Evolutionary conservation across 2,329 filamentous ascomycete genomes (phyloP).

Genomic region (Diplodia sapinea): DNA sequence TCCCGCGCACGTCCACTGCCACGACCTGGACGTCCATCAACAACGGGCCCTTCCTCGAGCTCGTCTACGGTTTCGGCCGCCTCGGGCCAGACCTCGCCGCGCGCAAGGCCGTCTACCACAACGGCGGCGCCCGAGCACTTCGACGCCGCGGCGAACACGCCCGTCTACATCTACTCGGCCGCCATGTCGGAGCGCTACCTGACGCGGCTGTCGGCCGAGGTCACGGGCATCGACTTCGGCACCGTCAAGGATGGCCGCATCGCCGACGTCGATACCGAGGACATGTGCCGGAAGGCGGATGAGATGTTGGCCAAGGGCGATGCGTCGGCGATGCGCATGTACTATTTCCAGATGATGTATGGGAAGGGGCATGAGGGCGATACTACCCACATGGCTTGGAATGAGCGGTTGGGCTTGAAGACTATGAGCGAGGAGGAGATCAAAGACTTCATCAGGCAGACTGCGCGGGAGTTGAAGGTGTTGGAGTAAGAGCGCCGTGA

Average conservation of each 20-base stretch:
- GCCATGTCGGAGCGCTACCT: slow-evolving; percentile 7
- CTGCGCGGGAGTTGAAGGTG: neutral
- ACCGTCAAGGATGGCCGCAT: slow-evolving; percentile 3
- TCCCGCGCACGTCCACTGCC: neutral
- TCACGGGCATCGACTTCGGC: neutral
- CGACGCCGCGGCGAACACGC: neutral
- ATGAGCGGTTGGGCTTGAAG: slow-evolving; percentile 1
- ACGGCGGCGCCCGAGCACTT: slow-evolving; percentile 11
- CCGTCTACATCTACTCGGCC: slow-evolving; percentile 8
- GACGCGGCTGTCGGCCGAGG: neutral
- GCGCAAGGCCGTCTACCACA: neutral
- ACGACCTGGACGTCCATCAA: slow-evolving; percentile 12
- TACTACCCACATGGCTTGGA: neutral
- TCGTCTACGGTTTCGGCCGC: neutral
- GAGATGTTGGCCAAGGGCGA: neutral
- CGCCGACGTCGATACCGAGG: neutral
- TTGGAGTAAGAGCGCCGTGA: neutral
- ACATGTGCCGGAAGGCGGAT: neutral
- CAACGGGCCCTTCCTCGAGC: slow-evolving; percentile 4
- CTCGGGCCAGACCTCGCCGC: neutral
- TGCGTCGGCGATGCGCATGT: neutral
- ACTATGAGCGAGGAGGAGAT: neutral
- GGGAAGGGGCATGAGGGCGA: neutral
- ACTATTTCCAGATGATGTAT: slow-evolving; percentile 12
- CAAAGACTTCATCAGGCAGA: neutral